phyloP scores from a whole-genome alignment of 1,139 yeast species.

The Geotrichum restrictum region DNA sequence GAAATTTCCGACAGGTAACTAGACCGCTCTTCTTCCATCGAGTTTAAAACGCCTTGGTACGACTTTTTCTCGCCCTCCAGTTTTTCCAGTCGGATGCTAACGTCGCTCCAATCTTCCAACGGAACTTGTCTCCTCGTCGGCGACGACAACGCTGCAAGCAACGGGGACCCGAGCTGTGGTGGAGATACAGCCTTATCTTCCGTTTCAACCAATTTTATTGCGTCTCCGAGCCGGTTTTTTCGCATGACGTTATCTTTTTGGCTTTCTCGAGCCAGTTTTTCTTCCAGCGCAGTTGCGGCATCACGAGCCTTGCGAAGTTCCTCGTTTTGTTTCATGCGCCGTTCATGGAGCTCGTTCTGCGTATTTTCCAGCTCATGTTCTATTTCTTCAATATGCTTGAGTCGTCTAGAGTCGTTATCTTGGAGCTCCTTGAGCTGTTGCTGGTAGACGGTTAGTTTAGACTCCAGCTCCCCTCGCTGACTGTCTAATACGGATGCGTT shows the following conservation, averaged over 20 bases:
- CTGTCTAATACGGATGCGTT: constrained; percentile 19
- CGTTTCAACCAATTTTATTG: not conserved
- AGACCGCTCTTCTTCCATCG: constrained; percentile 17
- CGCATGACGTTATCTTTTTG: not conserved
- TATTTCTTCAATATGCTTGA: constrained; percentile 21
- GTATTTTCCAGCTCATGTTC: constrained; percentile 22
- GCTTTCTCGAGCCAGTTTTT: not conserved
- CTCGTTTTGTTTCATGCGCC: constrained; percentile 17
- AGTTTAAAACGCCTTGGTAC: constrained; percentile 12
- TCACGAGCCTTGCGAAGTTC: constrained; percentile 19
- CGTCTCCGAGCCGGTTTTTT: not conserved
- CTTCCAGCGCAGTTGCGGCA: constrained; percentile 9
- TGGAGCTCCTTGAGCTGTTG: constrained; percentile 21
- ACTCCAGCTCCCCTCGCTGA: constrained; percentile 16
- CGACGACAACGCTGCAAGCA: constrained; percentile 4
- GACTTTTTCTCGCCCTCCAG: constrained; percentile 14
- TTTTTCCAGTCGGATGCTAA: constrained; percentile 9
- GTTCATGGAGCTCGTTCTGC: constrained; percentile 16
- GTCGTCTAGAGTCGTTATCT: constrained; percentile 19
- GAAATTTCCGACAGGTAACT: constrained; percentile 11
- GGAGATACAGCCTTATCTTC: not conserved
- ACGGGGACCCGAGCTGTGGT: constrained; percentile 9
- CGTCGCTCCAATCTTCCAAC: constrained; percentile 14
- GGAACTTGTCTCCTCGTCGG: not conserved
- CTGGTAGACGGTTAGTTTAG: constrained; percentile 18